Evolutionary conservation across 192 early-diverging fungal species (phyloP).

Genomic region (Linnemannia hyalina): DNA sequence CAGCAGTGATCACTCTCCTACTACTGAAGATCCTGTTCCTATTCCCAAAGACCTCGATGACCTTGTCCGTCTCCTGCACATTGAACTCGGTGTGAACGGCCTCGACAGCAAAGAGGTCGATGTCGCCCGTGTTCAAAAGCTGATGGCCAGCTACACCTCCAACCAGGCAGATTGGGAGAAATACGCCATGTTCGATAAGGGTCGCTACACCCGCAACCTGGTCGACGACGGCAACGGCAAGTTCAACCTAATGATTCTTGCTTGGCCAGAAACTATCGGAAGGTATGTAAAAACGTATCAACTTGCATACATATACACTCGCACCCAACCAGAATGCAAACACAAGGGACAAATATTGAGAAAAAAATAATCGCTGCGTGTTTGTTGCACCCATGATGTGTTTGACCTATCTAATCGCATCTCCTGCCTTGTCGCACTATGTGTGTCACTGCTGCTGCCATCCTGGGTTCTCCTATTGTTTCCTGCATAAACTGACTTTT

Average conservation of each 20-base stretch:
- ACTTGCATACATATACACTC: neutral
- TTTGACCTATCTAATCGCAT: neutral
- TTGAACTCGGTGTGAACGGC: slow-evolving; percentile 64
- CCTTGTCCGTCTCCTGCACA: slow-evolving; percentile 66
- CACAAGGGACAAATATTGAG: neutral
- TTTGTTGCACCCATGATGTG: neutral
- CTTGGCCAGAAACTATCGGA: slow-evolving; percentile 81
- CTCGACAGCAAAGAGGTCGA: slow-evolving; percentile 71
- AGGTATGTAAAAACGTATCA: slow-evolving; percentile 55
- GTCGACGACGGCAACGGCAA: slow-evolving; percentile 94
- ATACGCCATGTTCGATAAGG: slow-evolving; percentile 81
- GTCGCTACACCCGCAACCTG: slow-evolving; percentile 89
- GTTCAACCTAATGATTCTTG: slow-evolving; percentile 95
- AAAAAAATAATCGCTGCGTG: neutral
- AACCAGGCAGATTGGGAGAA: slow-evolving; percentile 80
- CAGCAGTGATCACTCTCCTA: neutral
- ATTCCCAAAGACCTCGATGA: slow-evolving; percentile 61
- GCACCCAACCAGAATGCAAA: neutral
- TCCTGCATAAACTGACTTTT: slow-evolving; percentile 12
- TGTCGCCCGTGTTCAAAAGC: slow-evolving; percentile 66
- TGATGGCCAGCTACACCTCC: slow-evolving; percentile 80
- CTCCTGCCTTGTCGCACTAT: slow-evolving; percentile 2
- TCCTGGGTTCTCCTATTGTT: neutral
- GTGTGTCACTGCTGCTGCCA: slow-evolving; percentile 7
- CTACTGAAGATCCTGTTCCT: slow-evolving; percentile 21